phyloP scores from a whole-genome alignment of 169 alveolate species.

The Plasmodium reichenowi region DNA sequence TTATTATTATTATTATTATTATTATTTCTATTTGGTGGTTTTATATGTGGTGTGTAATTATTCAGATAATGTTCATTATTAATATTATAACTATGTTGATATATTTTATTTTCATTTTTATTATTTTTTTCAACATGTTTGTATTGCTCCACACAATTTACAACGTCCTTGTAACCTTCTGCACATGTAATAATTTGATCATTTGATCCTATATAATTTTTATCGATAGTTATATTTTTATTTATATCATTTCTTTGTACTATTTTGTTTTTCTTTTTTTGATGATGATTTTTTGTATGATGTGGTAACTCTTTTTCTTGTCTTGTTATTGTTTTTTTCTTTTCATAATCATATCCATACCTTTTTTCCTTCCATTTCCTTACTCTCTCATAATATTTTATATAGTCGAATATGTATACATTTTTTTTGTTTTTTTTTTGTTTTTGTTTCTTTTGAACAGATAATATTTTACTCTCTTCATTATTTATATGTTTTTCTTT shows the following conservation, averaged over 20 bases:
- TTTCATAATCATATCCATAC: slow-evolving; percentile 1
- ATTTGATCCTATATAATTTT: not conserved
- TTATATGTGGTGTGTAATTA: no score
- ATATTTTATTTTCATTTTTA: no score
- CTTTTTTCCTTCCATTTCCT: slow-evolving; percentile 58
- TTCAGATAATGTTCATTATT: no score
- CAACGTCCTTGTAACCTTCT: not conserved
- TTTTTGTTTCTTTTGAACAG: not conserved
- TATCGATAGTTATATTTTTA: not conserved
- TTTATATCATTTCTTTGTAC: not conserved
- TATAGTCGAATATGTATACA: slow-evolving; percentile 19
- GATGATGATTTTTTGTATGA: no score
- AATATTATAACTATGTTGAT: no score
- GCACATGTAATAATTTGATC: not conserved
- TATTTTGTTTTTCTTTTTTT: no score
- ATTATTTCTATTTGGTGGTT: no score
- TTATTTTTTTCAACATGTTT: no score
- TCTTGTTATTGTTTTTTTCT: slow-evolving; percentile 1
- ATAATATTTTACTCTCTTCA: slow-evolving; percentile 2
- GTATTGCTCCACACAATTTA: no score
- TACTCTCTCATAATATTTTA: slow-evolving; percentile 50
- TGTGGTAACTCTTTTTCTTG: not conserved
- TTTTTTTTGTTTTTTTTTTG: slow-evolving; percentile 8
- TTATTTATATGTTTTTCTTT: not conserved
- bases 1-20: no score